Base-by-base conservation (phyloP, 352 stramenopile genomes). In the Pseudoperonospora humuli region DNA sequence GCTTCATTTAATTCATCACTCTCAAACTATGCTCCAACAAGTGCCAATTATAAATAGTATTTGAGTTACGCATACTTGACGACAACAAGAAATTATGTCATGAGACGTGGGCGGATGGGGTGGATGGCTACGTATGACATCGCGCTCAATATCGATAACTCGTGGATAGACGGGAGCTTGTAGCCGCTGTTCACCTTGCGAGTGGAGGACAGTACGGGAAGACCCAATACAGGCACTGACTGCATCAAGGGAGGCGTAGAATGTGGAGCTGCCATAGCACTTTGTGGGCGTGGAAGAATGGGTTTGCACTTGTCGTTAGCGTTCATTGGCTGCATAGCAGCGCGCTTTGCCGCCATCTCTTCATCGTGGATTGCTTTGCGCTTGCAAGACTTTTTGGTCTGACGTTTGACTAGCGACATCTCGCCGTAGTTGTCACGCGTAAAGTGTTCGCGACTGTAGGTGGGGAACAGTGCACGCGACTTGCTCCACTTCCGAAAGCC, bases 401-500 rank as follows among this genome's bases (percentile, higher is more conserved):
- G 80, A 10, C 80, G 80, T 60, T 90, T 92, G 28, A 92, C 80
- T 4, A 87, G 65, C 21, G 77, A 80, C 73, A 92, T 88, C 20
- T 72, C 77, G 29, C 67, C 74, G 54, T 87, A 92, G 60, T 92
- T 86, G 61, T 93, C 80, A 10, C 80, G 77, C 11, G 69, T 84
- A 35, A 93, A 93, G 54, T 90, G 75, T 34, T 90, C 71, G 21
- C 75, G 75, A 27, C 69, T 81, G 61, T 89, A 93, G 9, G 80
- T 93, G 11, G 75, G 71, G 54, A 76, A 72, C 50, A 75, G 65
- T 10, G 77, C 65, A 31, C 76, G 73, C 2, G 75, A 69, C 54
- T 93, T 93, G 71, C 67, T 86, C 75, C 77, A 90, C 56, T 95
- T 95, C 50, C 80, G 76, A 66, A 97, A 97, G 40, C 70, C 78